Conservation (phyloP, 1,139 yeast species). For the Meyerozyma guilliermondii region DNA sequence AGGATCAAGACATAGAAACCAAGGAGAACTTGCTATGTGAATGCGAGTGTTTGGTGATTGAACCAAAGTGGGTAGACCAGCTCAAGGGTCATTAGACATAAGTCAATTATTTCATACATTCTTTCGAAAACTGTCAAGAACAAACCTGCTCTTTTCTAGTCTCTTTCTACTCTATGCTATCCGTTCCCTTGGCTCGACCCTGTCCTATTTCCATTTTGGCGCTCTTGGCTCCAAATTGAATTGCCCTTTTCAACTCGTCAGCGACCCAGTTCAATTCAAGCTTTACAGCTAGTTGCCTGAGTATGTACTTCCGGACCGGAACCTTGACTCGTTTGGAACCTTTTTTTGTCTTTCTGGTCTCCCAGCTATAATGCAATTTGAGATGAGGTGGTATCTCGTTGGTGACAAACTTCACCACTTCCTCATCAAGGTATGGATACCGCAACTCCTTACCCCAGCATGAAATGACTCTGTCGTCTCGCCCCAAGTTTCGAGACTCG, state of each 20-base stretch:
- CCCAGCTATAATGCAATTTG: slow-evolving; percentile 37
- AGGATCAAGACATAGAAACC: slow-evolving; percentile 14
- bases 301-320: slow-evolving; percentile 52
- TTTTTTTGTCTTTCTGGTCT: slow-evolving; percentile 22
- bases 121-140: neutral
- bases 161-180: slow-evolving; percentile 13
- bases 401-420: slow-evolving; percentile 51
- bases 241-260: slow-evolving; percentile 85
- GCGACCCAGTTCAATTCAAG: slow-evolving; percentile 55
- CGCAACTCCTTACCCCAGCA: slow-evolving; percentile 88
- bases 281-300: slow-evolving; percentile 56
- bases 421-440: slow-evolving; percentile 77
- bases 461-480: slow-evolving; percentile 87
- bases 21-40: slow-evolving; percentile 27
- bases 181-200: slow-evolving; percentile 62
- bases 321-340: slow-evolving; percentile 19
- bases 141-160: too few relatives aligned
- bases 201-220: slow-evolving; percentile 86
- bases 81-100: slow-evolving; percentile 12
- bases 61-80: slow-evolving; percentile 44
- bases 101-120: too few relatives aligned
- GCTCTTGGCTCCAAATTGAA: slow-evolving; percentile 92
- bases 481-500: slow-evolving; percentile 73
- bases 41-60: slow-evolving; percentile 41
- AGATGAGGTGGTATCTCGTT: slow-evolving; percentile 44